Evolutionary conservation across 2,329 filamentous ascomycete genomes (phyloP).

Genomic region (Calonectria henricotiae): DNA sequence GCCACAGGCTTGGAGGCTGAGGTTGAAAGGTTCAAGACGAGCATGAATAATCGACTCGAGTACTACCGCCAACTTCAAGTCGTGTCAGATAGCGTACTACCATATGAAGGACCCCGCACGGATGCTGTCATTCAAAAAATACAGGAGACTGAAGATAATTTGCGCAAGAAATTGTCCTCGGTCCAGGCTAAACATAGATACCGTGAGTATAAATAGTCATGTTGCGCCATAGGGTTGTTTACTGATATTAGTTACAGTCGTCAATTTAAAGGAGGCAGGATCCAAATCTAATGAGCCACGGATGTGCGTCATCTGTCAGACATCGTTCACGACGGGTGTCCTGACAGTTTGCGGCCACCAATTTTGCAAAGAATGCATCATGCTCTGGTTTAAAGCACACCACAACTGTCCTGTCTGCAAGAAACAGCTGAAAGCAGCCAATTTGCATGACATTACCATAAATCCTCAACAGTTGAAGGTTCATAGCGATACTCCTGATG

Average conservation of each 20-base stretch:
- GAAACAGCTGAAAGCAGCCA: slow-evolving; percentile 73
- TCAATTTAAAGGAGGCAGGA: slow-evolving; percentile 72
- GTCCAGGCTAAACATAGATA: slow-evolving; percentile 85
- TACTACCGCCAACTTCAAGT: slow-evolving; percentile 93
- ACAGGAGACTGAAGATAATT: slow-evolving; percentile 57
- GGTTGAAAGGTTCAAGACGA: slow-evolving; percentile 80
- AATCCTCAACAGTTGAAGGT: slow-evolving; percentile 83
- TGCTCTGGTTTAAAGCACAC: slow-evolving; percentile 82
- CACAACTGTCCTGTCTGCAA: slow-evolving; percentile 91
- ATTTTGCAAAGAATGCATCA: slow-evolving; percentile 92
- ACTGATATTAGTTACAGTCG: slow-evolving; percentile 58
- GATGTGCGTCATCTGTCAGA: slow-evolving; percentile 90
- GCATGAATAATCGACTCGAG: slow-evolving; percentile 89
- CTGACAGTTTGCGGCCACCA: slow-evolving; percentile 92
- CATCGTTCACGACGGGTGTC: slow-evolving; percentile 82
- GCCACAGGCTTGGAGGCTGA: slow-evolving; percentile 75
- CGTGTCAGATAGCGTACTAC: slow-evolving; percentile 89
- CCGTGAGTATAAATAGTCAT: slow-evolving; percentile 58
- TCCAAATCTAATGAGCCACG: slow-evolving; percentile 75
- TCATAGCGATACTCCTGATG: slow-evolving; percentile 59
- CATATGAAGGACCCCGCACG: slow-evolving; percentile 77
- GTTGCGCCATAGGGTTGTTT: neutral
- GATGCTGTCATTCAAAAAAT: slow-evolving; percentile 63
- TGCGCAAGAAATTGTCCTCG: slow-evolving; percentile 73
- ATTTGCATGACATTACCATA: slow-evolving; percentile 89